These are phyloP conservation scores for Polysphondylium violaceum DNA, from an alignment of 78 protist species.

Conservation along the genomic window DNA sequence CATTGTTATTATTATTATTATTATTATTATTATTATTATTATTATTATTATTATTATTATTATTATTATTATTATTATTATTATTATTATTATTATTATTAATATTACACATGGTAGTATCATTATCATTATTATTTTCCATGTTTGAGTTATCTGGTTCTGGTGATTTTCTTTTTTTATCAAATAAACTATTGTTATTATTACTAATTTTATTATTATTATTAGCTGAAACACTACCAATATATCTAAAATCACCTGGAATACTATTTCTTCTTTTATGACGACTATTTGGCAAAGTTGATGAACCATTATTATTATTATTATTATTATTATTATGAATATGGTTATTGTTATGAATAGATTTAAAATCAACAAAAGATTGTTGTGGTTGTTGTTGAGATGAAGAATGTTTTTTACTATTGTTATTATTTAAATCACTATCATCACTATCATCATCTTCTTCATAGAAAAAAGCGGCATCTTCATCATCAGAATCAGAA, in stretches of 20 bases:
- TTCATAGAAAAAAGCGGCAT: neutral
- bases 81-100: neutral
- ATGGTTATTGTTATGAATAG: too few relatives aligned
- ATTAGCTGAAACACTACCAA: neutral
- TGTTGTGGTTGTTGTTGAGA: neutral
- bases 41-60: neutral
- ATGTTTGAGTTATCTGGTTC: too few relatives aligned
- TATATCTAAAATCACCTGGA: neutral
- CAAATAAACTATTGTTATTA: neutral
- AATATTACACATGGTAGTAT: neutral
- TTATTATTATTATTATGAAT: neutral
- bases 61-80: neutral
- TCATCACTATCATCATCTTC: neutral
- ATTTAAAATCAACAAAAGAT: neutral
- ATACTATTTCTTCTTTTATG: conserved; percentile 24
- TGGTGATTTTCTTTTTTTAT: too few relatives aligned
- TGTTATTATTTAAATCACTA: neutral
- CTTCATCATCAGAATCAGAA: neutral
- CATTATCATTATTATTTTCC: neutral
- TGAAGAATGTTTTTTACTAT: neutral
- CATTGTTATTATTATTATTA: neutral
- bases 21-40: neutral
- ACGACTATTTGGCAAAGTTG: neutral
- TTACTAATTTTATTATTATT: neutral
- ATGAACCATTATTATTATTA: neutral